Evolutionary conservation across 2,329 filamentous ascomycete genomes (phyloP), one percentile per base, ranked within the genome.

Genomic region (Epichloe scottii): DNA sequence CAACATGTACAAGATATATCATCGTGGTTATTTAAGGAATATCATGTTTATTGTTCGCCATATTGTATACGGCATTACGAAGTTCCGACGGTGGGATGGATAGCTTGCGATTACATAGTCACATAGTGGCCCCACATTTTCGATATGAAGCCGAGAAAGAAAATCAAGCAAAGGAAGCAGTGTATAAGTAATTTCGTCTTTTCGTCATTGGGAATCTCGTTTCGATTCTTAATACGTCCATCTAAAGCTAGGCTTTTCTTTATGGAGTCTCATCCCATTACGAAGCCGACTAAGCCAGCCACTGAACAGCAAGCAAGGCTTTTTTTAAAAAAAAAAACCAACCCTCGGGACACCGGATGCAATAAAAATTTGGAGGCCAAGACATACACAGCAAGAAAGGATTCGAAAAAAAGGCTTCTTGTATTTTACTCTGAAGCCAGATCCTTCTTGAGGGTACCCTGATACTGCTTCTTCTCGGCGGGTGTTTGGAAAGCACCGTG

Each of bases 361-460:
- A 73, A 74, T 72, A 64, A 66, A 64, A 66, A 62, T 65, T 58
- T 71, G 64, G 21, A 46, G 17, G 17, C 34, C 34, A 40, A 26
- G 34, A 41, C 35, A 42, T 43, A 49, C 46, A 44, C 46, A 34
- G 21, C 17, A 49, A 34, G 17, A 71, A 64, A 69, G 61, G 55
- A 66, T 34, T 4, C n/a, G 71, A 72, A 38, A 72, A 71, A 51
- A 59, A 58, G 55, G 57, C 44, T 46, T 59, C 52, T 11, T 14
- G 54, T 39, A 14, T 33, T 59, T 65, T 76, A 74, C 62, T 73
- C 68, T 64, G 71, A 61, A 59, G 68, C 72, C 55, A 81, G 71
- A 65, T 98, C 93, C 89, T 97, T 98, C 89, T 98, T 98, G 87
- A 98, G 89, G 54, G 89, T 94, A 78, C 93, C 93, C 76, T 95